Evolutionary conservation across 1,139 yeast species (phyloP), one percentile per base, ranked within the genome.

Genomic region (Candida frijolesensis): DNA sequence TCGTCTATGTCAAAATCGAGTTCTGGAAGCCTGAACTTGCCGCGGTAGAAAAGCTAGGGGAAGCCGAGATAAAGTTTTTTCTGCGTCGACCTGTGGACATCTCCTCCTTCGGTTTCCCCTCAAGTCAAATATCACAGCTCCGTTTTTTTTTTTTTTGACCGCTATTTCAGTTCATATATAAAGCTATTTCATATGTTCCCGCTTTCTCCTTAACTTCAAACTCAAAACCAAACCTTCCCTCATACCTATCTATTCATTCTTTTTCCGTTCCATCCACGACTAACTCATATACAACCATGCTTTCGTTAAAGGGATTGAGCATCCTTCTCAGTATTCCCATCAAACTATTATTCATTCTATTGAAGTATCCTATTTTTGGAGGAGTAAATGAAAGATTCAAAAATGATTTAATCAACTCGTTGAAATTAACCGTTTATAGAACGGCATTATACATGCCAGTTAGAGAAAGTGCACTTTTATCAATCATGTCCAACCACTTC

Each of bases 331-430:
- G 44, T 9, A 48, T 54, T 32, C 57, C 57, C 4, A 8, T 51
- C 14, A 49, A 48, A 32, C 41, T 54, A 27, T 38, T 52, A 12
- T 18, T 29, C 16, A 45, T 47, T 2, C 16, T 53, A 11, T 22
- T 55, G 8, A 50, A 44, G 19, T 55, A 52, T 44, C 58, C 58
- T 12, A 43, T 55, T 25, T 15, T 44, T 34, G 58, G 58, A 1
- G 58, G 58, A n/a, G 30, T 49, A 7, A 51, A 47, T 41, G 51
- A 43, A 32, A 40, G 12, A 32, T 56, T 44, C 38, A 46, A 46
- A 34, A 29, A 42, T 19, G 32, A 42, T 32, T 44, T 56, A 16
- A 34, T 42, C 6, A 44, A 52, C 22, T 49, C 59, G 10, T 32
- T 56, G 7, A 54, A 53, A 14, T 25, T 56, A 27, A 18, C 44